phyloP scores from a whole-genome alignment of 2,329 filamentous ascomycete species.

The Aureobasidium sp. region DNA sequence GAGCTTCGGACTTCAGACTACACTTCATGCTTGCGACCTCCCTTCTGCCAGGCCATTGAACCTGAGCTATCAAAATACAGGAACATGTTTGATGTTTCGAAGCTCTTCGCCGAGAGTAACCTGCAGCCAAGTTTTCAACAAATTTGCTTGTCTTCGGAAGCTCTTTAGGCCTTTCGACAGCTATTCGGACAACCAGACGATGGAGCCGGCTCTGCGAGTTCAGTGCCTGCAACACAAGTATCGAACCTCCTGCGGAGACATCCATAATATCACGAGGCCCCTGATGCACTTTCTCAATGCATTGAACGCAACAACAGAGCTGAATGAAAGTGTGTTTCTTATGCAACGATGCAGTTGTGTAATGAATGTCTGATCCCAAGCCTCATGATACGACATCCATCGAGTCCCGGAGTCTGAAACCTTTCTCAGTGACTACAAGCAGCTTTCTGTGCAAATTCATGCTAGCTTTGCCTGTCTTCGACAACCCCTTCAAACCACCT shows the following conservation, averaged over 20 bases:
- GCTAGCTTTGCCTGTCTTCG: neutral
- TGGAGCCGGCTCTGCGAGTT: neutral
- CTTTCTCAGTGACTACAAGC: neutral
- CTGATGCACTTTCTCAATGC: neutral
- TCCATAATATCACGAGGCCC: neutral
- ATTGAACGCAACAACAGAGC: neutral
- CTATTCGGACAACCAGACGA: neutral
- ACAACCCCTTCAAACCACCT: neutral
- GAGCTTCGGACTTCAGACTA: neutral
- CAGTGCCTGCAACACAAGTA: too few species aligned
- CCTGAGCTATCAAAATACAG: neutral
- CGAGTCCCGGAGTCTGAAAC: neutral
- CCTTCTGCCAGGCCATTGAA: neutral
- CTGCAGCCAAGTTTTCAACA: neutral
- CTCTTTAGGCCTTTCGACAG: neutral
- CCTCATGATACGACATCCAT: neutral
- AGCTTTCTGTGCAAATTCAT: neutral
- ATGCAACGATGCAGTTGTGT: neutral
- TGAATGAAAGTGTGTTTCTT: neutral
- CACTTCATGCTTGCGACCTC: neutral
- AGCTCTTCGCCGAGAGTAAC: too few species aligned
- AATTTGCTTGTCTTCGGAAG: neutral
- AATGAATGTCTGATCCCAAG: neutral
- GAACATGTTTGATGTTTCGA: neutral
- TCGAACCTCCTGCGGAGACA: neutral